These are phyloP conservation scores for Coemansia sp. DNA, from an alignment of 192 early-diverging fungal genomes.

Conservation along the genomic window DNA sequence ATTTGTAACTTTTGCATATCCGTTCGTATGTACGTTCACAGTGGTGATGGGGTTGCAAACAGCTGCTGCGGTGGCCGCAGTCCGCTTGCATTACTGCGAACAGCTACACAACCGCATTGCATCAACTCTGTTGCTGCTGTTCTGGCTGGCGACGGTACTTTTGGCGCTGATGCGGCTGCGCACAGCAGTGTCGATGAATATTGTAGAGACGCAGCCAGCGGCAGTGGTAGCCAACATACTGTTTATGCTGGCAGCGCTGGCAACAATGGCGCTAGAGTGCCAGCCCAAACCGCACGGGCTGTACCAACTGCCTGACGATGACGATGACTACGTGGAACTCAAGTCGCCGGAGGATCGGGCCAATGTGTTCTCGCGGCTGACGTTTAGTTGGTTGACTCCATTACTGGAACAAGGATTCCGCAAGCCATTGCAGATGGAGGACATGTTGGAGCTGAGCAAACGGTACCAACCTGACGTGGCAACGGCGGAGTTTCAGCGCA, in stretches of 20 bases:
- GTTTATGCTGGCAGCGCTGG: conserved; percentile 19
- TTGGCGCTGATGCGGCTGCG: conserved; percentile 33
- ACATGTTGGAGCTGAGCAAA: neutral
- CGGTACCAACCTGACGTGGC: neutral
- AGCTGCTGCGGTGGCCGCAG: conserved; percentile 15
- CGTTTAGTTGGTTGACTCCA: conserved; percentile 82
- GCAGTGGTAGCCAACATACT: conserved; percentile 11
- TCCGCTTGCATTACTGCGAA: conserved; percentile 25
- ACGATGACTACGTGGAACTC: conserved; percentile 10
- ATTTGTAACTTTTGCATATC: neutral
- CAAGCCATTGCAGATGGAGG: conserved; percentile 54
- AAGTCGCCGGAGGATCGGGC: conserved; percentile 6
- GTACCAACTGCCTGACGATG: conserved; percentile 10
- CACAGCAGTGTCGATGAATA: conserved; percentile 9
- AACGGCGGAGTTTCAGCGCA: conserved; percentile 11
- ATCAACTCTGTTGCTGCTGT: conserved; percentile 37
- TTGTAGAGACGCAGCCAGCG: neutral
- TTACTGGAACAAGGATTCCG: conserved; percentile 73
- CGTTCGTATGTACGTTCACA: conserved; percentile 7
- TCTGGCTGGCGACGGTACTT: conserved; percentile 33
- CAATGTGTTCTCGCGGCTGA: conserved; percentile 38
- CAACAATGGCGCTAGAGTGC: conserved; percentile 25
- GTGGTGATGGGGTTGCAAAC: conserved; percentile 26
- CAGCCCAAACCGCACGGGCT: conserved; percentile 28
- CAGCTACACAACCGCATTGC: conserved; percentile 26